A percentile compares a stretch with the other conserved stretches of the same genome.
Evolutionary conservation across 2,329 filamentous ascomycete genomes (phyloP).

Genomic region (Didymosphaeria variabile): DNA sequence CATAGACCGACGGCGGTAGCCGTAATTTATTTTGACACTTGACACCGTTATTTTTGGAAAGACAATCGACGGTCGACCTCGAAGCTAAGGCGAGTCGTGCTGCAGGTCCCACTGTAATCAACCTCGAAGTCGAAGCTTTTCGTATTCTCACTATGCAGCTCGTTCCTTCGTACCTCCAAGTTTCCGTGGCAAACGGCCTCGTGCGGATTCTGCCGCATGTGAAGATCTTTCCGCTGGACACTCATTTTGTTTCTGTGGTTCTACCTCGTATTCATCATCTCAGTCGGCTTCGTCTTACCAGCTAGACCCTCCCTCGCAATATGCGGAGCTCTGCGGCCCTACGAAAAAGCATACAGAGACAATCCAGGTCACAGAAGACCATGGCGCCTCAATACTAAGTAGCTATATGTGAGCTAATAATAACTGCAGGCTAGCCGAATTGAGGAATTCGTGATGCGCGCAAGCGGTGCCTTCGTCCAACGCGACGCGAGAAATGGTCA

Average conservation of each 20-base stretch:
- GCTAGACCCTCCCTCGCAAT: slow-evolving; percentile 34
- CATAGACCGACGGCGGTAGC: slow-evolving; percentile 22
- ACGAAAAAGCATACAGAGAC: slow-evolving; percentile 24
- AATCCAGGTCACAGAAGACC: slow-evolving; percentile 30
- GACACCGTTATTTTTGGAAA: slow-evolving; percentile 40
- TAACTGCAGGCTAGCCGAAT: slow-evolving; percentile 31
- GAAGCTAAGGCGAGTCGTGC: slow-evolving; percentile 25
- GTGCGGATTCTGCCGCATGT: slow-evolving; percentile 20
- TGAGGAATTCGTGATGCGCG: slow-evolving; percentile 24
- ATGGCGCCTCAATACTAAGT: slow-evolving; percentile 29
- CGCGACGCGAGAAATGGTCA: slow-evolving; percentile 23
- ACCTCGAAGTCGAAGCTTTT: slow-evolving; percentile 41
- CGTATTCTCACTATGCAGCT: slow-evolving; percentile 42
- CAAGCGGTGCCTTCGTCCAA: slow-evolving; percentile 24
- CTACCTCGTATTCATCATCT: slow-evolving; percentile 29
- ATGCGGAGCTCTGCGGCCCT: slow-evolving; percentile 28
- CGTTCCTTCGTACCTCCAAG: slow-evolving; percentile 23
- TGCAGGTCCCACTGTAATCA: slow-evolving; percentile 34
- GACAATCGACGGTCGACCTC: not conserved
- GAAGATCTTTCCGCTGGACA: slow-evolving; percentile 3
- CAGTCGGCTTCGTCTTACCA: slow-evolving; percentile 16
- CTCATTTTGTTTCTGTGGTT: slow-evolving; percentile 22
- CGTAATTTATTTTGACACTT: slow-evolving; percentile 30
- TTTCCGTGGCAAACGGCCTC: slow-evolving; percentile 16
- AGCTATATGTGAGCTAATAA: slow-evolving; percentile 35